Evolutionary conservation across 2,329 filamentous ascomycete genomes (phyloP).

Genomic region (Lomentospora prolificans): DNA sequence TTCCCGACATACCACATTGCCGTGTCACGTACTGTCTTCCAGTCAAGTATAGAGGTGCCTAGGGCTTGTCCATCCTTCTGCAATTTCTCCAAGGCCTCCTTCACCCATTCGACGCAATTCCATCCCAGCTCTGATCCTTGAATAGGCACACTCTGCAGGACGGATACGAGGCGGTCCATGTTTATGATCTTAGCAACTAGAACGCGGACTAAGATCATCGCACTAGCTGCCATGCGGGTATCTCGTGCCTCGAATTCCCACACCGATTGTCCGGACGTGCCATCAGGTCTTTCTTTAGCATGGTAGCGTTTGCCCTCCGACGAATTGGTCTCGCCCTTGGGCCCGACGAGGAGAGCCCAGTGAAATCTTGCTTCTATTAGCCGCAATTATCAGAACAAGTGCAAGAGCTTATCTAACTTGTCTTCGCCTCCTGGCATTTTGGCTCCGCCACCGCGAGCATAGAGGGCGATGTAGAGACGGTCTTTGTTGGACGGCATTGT

Average conservation of each 20-base stretch:
- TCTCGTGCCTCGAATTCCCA: constrained; percentile 21
- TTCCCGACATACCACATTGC: constrained; percentile 27
- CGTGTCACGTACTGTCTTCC: constrained; percentile 22
- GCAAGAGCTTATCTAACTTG: constrained; percentile 7
- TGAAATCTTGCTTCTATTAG: constrained; percentile 21
- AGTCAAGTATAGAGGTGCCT: constrained; percentile 22
- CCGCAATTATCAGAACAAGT: not conserved
- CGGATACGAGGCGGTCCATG: constrained; percentile 16
- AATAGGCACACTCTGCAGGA: constrained; percentile 21
- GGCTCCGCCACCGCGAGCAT: constrained; percentile 9
- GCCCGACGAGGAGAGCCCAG: constrained; percentile 27
- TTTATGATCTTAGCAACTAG: constrained; percentile 23
- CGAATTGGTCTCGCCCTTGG: constrained; percentile 19
- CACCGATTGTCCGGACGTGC: constrained; percentile 8
- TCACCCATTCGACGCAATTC: constrained; percentile 33
- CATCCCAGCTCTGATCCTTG: constrained; percentile 21
- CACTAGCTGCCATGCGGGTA: not conserved
- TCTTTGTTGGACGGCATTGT: constrained; percentile 5
- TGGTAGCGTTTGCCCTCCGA: constrained; percentile 18
- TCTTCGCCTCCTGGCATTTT: constrained; percentile 12
- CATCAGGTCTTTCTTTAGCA: constrained; percentile 19
- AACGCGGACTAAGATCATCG: constrained; percentile 16
- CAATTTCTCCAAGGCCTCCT: constrained; percentile 25
- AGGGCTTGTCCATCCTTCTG: constrained; percentile 20
- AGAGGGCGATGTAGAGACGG: constrained; percentile 16